Base-by-base conservation (phyloP, 257 asterid genomes). In the Solanum phureja region DNA sequence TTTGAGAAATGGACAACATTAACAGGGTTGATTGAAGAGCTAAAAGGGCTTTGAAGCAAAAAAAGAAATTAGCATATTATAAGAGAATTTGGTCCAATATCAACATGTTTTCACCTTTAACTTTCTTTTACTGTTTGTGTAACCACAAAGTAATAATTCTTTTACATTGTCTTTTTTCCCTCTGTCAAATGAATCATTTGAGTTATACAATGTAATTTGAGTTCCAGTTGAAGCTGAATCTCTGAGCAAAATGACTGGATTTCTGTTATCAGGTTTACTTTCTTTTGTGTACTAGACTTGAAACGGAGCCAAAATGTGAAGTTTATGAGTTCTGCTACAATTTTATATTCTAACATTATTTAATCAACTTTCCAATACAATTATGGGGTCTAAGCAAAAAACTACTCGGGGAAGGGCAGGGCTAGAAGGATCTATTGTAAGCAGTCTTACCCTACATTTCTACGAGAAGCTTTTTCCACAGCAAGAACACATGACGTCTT, bases 1-100 rank as follows among this genome's bases (percentile, higher is more conserved):
- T 90, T 97, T 24, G 98, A 94, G 94, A 97, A 92, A 89, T 97
- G 99, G 99, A 91, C 95, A 29, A 88, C 89, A 16, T 90, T 97
- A 38, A 90, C 98, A 27, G 99, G 99, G 19, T 87, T 97, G 91
- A 92, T 77, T 37, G 97, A 86, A 90, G 93, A 92, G 89, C 95
- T 97, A 66, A 97, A 94, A 90, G 98, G 99, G 31, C 96, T 97
- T 88, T 97, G 94, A 96, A 89, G 87, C 85, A 34, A 29, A 82
- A n/a, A 66, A 21, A 49, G 11, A 19, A 46, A 29, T 29, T 49
- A 14, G 69, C 42, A 29, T 56, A 56, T 56, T 56, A 56, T 56
- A 56, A 7, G 64, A 19, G 64, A 56, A 56, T 56, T 3, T 56
- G 62, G 62, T 18, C n/a, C 1, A 44, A 56, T 56, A 56, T 19